Conservation (phyloP, 2,329 filamentous ascomycete genomes). For the Fusarium tupiense region DNA sequence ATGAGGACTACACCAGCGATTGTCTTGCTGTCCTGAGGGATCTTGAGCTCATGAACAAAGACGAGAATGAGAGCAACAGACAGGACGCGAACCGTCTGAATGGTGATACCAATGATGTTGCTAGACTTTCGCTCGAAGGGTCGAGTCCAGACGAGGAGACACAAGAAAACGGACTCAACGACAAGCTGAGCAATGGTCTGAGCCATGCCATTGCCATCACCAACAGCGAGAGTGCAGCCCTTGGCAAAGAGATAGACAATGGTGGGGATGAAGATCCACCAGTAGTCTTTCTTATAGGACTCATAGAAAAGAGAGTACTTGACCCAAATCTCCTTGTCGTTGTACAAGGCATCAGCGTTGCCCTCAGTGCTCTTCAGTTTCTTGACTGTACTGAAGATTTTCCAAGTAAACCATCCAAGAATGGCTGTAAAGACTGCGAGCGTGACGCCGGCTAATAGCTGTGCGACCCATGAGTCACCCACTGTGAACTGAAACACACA, state of each 20-base stretch:
- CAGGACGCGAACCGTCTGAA: conserved; percentile 87
- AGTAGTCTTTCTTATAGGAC: conserved; percentile 91
- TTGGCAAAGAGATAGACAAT: conserved; percentile 93
- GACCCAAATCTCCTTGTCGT: conserved; percentile 89
- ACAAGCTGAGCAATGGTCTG: conserved; percentile 84
- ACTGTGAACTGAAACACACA: conserved; percentile 95
- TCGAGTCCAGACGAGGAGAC: conserved; percentile 82
- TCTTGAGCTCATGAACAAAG: conserved; percentile 92
- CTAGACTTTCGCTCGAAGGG: conserved; percentile 88
- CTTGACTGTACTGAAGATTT: conserved; percentile 80
- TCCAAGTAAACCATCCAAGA: conserved; percentile 84
- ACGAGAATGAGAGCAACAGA: conserved; percentile 90
- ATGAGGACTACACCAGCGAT: conserved; percentile 93
- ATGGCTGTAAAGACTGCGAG: conserved; percentile 82
- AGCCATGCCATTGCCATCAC: conserved; percentile 83
- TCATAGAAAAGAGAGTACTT: conserved; percentile 99
- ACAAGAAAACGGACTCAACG: conserved; percentile 82
- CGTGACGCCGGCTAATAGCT: conserved; percentile 82
- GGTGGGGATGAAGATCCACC: conserved; percentile 94
- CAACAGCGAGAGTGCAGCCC: conserved; percentile 84
- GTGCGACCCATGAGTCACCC: conserved; percentile 94
- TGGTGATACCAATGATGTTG: conserved; percentile 93
- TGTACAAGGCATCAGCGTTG: conserved; percentile 77
- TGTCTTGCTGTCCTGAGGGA: conserved; percentile 92
- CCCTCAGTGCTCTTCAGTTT: conserved; percentile 80